Evolutionary conservation across 345 rosid genomes (phyloP), one percentile per base, ranked within the genome.

Genomic region (Sonneratia caseolaris): DNA sequence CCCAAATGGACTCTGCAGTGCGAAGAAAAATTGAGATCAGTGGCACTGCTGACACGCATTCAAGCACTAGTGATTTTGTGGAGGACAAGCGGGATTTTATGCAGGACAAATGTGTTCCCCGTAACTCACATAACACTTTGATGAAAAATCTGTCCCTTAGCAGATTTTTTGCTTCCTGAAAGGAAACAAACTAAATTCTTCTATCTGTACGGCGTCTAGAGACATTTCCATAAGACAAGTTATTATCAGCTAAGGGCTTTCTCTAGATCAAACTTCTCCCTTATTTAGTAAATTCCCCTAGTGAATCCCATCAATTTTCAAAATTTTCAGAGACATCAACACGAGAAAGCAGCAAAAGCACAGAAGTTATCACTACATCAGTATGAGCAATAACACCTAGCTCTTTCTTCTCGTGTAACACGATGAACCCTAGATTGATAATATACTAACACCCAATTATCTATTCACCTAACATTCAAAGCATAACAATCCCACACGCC

Each of bases 1-100:
- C 75, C 92, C 96, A 71, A 86, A 89, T 62, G 96, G 89, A 61
- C 92, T 89, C 96, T 89, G 86, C 79, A 51, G 40, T 70, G 43
- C 49, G 48, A 79, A 37, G 64, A 62, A 72, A 48, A 74, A 71
- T 78, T 80, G 38, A 78, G 65, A 78, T 66, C 49, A 55, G 59
- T 38, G 42, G 65, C 65, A 27, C 36, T 24, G 6, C 62, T 11
- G 7, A 59, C 22, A 59, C 13, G 35, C 7, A 59, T 8, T 59
- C 27, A 59, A 59, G 64, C 36, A 48, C 1, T 13, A 48, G 53
- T 12, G 18, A 48, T 48, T 48, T 16, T 12, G 14, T 11, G 53
- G 1, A 47, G 51, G 51, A 47, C 3, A 11, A 47, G 51, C 32
- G 32, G 32, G 0, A 27, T 27, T 27, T 27, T 27, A 27, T 27